A percentile compares a stretch with the other conserved stretches of the same genome.
Evolutionary conservation across 805 yeast genomes (phyloP).

Genomic region (Tetrapisispora taiwanensis): DNA sequence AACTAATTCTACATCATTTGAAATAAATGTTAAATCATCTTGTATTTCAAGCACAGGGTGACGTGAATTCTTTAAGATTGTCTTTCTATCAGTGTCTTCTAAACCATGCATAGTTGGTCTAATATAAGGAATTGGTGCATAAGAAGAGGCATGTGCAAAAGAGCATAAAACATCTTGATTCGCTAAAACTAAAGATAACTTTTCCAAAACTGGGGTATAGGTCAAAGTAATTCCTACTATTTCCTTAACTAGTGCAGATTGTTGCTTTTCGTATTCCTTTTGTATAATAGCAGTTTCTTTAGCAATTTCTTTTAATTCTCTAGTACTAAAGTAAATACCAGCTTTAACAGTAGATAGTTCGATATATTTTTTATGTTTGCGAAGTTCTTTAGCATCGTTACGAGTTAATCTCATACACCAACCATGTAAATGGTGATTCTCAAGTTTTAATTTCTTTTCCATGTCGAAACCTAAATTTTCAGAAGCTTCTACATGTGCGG

Average conservation of each 20-base stretch:
- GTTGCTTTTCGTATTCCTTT: slow-evolving; percentile 62
- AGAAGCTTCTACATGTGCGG: slow-evolving; percentile 53
- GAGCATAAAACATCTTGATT: slow-evolving; percentile 74
- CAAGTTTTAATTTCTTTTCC: slow-evolving; percentile 82
- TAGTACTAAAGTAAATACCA: slow-evolving; percentile 85
- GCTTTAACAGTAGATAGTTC: slow-evolving; percentile 91
- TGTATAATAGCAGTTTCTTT: slow-evolving; percentile 48
- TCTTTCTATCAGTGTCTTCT: slow-evolving; percentile 33
- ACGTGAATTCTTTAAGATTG: slow-evolving; percentile 63
- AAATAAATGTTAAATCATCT: slow-evolving; percentile 80
- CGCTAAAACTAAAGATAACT: slow-evolving; percentile 53
- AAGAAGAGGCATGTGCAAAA: slow-evolving; percentile 75
- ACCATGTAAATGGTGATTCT: slow-evolving; percentile 78
- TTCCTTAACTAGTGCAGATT: slow-evolving; percentile 69
- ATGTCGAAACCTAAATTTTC: slow-evolving; percentile 72
- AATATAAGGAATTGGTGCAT: slow-evolving; percentile 74
- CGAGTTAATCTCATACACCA: slow-evolving; percentile 93
- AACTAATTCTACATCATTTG: slow-evolving; percentile 72
- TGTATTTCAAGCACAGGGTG: slow-evolving; percentile 94
- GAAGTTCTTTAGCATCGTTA: slow-evolving; percentile 70
- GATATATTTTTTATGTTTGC: slow-evolving; percentile 46
- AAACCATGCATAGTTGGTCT: slow-evolving; percentile 61
- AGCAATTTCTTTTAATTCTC: slow-evolving; percentile 49
- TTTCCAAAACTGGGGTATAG: slow-evolving; percentile 67
- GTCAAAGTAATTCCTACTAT: slow-evolving; percentile 73